Evolutionary conservation across 1,284 basidiomycete species (phyloP), one percentile per base, ranked within the genome.

Genomic region (Mycena sp.): DNA sequence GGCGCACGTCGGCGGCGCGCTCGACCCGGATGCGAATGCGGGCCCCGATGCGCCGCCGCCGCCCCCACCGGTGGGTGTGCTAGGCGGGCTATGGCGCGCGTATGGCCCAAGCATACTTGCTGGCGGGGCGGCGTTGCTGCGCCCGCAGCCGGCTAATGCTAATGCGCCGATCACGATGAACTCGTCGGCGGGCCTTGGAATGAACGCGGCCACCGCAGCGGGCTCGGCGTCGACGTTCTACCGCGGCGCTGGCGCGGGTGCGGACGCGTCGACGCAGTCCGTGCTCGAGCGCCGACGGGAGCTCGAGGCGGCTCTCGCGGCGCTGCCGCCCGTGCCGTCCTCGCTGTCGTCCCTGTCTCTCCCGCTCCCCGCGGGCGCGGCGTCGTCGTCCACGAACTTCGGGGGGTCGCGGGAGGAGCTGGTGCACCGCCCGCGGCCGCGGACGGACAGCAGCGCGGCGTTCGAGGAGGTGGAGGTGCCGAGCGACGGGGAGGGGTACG

Each of bases 91-190:
- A 17, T 92, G 92, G 89, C 79, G 82, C 16, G 85, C 86, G 4
- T 95, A 92, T 67, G 93, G 91, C 0, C 92, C 93, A 1, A 76
- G 83, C 2, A 82, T 94, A 43, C 70, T 94, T 14, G 90, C 89
- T 0, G 82, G 83, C 0, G 89, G 90, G 16, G 82, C 87, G 0
- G 84, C 84, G 6, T 71, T 92, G 11, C 74, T 91, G 30, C 35
- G 76, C 78, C 10, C 78, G 1, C 74, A 76, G 12, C 72, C 78
- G 0, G 64, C 74, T n/a, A 56, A 74, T 41, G 17, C 69, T 37
- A n/a, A n/a, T n/a, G n/a, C 71, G 73, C 70, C 69, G 45, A 63
- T 73, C 1, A 67, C 67, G 9, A 72, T 69, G 51, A 70, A 69
- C 28, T 74, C 70, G 6, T 66, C 72, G 43, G 70, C 65, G 28